Conservation (phyloP, 139 green algal genomes). For the Coelastrella sp. region DNA sequence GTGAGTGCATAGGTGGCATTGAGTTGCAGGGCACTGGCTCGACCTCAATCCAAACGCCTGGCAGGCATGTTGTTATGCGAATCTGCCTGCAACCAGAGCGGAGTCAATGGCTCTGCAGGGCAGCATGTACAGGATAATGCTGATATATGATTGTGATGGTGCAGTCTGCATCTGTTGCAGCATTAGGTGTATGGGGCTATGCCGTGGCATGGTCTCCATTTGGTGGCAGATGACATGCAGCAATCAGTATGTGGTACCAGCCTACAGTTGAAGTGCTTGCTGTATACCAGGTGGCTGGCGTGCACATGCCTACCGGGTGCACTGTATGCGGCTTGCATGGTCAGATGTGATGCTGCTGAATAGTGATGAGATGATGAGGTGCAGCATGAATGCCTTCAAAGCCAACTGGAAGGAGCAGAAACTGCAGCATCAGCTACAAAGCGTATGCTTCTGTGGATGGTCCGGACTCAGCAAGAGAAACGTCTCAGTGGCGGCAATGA, state of each 20-base stretch:
- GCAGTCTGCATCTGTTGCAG: neutral
- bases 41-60: too few species aligned
- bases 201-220: neutral
- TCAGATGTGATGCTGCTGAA: conserved; percentile 41
- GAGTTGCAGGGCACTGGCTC: neutral
- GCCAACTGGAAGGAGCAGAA: conserved; percentile 54
- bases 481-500: conserved; percentile 36
- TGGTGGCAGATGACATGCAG: neutral
- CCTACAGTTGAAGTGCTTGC: neutral
- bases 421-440: conserved; percentile 19
- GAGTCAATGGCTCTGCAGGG: neutral
- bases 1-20: neutral
- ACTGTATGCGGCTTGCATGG: conserved; percentile 37
- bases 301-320: conserved; percentile 8
- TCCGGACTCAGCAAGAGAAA: conserved; percentile 42
- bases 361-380: conserved; percentile 48
- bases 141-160: neutral
- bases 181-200: neutral
- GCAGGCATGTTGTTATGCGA: too few species aligned
- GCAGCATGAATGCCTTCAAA: conserved; percentile 57
- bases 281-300: conserved; percentile 21
- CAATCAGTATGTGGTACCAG: neutral
- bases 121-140: neutral
- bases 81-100: neutral
- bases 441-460: conserved; percentile 20